Evolutionary conservation across 345 rosid species (phyloP), one percentile per base, ranked within the genome.

Genomic region (Toxicodendron radicans): DNA sequence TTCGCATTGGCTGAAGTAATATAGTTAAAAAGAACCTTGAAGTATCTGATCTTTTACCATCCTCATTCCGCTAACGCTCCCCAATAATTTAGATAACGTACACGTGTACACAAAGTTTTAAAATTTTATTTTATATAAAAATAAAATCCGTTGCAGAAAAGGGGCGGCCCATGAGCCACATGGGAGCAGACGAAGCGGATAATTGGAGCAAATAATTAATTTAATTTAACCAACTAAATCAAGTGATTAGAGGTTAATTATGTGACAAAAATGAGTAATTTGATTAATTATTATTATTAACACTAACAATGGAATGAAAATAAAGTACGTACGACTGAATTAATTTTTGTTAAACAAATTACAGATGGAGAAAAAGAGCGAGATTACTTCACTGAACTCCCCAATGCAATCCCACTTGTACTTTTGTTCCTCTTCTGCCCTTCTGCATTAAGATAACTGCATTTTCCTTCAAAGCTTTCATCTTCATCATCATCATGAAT

Each of bases 321-420:
- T 1, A 27, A 27, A 1, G 30, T 66, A 80, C 63, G 48, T 74
- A 76, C 80, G 68, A 46, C 64, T 35, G 68, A 46, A 58, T 35
- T 58, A 70, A 68, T 33, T 38, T 27, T 68, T 64, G 72, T 53
- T 41, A 71, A 23, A 38, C 52, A 66, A 76, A 79, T 75, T 72
- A 79, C 84, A 76, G 69, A 46, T 1, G 5, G 35, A 53, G 64
- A 58, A 27, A 30, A 49, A 32, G 43, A 7, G 46, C 4, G 43
- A 70, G 27, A 51, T 51, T 30, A 30, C 71, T n/a, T n/a, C n/a
- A n/a, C n/a, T n/a, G n/a, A n/a, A n/a, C n/a, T n/a, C n/a, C n/a
- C n/a, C n/a, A n/a, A n/a, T n/a, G n/a, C n/a, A n/a, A n/a, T n/a
- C n/a, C 17, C 18, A 30, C 5, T 38, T 24, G 4, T 63, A 35